Evolutionary conservation across 129 eudicot genomes (phyloP).

Genomic region (Flaveria brownii): DNA sequence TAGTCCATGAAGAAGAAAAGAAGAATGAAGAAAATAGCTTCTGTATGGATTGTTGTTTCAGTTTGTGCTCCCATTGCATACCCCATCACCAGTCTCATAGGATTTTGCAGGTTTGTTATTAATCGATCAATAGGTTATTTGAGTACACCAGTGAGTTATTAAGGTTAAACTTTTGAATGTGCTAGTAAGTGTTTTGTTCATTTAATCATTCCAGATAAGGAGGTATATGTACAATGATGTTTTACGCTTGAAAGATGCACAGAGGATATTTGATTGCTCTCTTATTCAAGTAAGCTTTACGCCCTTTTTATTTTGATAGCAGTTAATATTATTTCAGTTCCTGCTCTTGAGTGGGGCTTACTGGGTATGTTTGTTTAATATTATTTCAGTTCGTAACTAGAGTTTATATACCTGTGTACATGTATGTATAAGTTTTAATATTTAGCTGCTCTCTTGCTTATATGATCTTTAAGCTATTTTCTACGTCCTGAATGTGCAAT

Average conservation of each 20-base stretch:
- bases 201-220: slow-evolving; percentile 25
- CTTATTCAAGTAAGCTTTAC: slow-evolving; percentile 26
- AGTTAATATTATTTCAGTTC: too few species aligned
- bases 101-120: slow-evolving; percentile 16
- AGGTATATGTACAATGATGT: slow-evolving; percentile 42
- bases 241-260: slow-evolving; percentile 33
- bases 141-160: neutral
- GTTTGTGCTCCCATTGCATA: slow-evolving; percentile 30
- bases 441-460: too few species aligned
- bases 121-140: neutral
- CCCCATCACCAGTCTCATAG: slow-evolving; percentile 24
- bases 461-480: too few species aligned
- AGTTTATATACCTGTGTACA: too few species aligned
- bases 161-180: neutral
- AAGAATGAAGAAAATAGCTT: slow-evolving; percentile 35
- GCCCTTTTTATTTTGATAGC: too few species aligned
- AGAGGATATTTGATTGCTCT: slow-evolving; percentile 31
- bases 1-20: slow-evolving; percentile 27
- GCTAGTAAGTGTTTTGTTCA: neutral
- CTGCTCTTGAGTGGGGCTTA: too few species aligned
- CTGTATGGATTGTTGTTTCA: slow-evolving; percentile 37
- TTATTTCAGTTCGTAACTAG: too few species aligned
- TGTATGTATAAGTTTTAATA: too few species aligned
- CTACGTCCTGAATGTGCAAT: too few species aligned
- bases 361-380: too few species aligned